Percentiles rank a stretch among this genome's conserved stretches.
phyloP scores from a whole-genome alignment of 345 rosid genomes.

The Eucalyptus viminalis region DNA sequence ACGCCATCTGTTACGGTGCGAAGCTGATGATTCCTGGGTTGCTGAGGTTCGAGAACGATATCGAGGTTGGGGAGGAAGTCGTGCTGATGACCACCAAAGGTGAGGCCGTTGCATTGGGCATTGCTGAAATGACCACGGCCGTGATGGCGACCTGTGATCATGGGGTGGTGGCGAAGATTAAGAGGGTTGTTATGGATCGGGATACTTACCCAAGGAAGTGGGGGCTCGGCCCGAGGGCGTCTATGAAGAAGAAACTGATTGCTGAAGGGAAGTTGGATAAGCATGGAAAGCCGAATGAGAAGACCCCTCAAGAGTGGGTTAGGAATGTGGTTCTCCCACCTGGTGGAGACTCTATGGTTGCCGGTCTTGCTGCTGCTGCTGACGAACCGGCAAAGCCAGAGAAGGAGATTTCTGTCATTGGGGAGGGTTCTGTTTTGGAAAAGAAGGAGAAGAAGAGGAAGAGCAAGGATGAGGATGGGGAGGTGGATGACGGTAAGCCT shows the following conservation, averaged over 20 bases:
- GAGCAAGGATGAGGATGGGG: not conserved
- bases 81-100: conserved; percentile 96
- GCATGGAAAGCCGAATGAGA: conserved; percentile 80
- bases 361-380: conserved; percentile 55
- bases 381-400: conserved; percentile 8
- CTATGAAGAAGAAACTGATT: conserved; percentile 78
- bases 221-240: conserved; percentile 91
- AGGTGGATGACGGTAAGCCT: conserved; percentile 15
- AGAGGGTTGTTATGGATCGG: conserved; percentile 97
- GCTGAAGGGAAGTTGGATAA: conserved; percentile 78
- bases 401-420: not conserved
- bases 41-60: conserved; percentile 83
- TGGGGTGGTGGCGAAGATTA: conserved; percentile 92
- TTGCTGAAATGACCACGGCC: conserved; percentile 97
- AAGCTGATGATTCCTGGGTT: conserved; percentile 90
- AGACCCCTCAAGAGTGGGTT: conserved; percentile 69
- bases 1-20: conserved; percentile 95
- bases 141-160: conserved; percentile 95
- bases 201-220: conserved; percentile 95
- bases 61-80: conserved; percentile 80
- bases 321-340: conserved; percentile 64
- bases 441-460: conserved; percentile 24
- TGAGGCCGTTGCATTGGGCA: conserved; percentile 84
- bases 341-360: conserved; percentile 69
- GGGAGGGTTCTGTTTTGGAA: conserved; percentile 4